Conservation (phyloP, 1,284 basidiomycete species). For the Meripilus lineatus region DNA sequence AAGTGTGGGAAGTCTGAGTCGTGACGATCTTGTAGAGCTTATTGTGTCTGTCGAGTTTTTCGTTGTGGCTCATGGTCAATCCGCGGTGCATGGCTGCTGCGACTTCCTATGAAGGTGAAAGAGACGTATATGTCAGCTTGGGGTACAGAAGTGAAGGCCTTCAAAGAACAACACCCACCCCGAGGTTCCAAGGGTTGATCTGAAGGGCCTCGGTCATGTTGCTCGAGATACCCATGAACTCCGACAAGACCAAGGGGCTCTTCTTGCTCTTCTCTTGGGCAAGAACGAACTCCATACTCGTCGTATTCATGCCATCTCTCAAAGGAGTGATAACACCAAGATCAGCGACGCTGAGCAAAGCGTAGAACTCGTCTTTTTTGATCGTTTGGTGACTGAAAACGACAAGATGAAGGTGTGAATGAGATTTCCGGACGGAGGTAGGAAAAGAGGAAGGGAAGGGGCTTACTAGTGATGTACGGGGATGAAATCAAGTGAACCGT, state of each 20-base stretch:
- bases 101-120: constrained; percentile 61
- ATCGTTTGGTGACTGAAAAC: constrained; percentile 84
- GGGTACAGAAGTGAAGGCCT: not conserved
- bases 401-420: not conserved
- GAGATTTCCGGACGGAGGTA: not conserved
- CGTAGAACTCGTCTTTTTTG: constrained; percentile 98
- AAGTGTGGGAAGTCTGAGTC: constrained; percentile 95
- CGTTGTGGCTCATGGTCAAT: constrained; percentile 74
- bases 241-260: constrained; percentile 87
- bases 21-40: constrained; percentile 82
- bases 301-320: constrained; percentile 99
- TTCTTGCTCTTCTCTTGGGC: constrained; percentile 83
- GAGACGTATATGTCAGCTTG: not conserved
- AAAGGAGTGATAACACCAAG: constrained; percentile 94
- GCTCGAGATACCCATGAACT: constrained; percentile 96
- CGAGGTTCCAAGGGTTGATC: constrained; percentile 88
- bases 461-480: constrained; percentile 97
- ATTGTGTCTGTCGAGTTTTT: constrained; percentile 77
- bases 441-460: not conserved
- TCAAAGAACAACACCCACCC: constrained; percentile 41
- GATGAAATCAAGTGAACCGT: constrained; percentile 92
- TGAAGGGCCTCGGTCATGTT: constrained; percentile 81
- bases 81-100: constrained; percentile 93
- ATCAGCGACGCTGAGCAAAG: constrained; percentile 92
- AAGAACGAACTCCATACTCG: constrained; percentile 96